Conservation (phyloP, 495 filamentous ascomycete species). For the Podospora pseudoanserina region DNA sequence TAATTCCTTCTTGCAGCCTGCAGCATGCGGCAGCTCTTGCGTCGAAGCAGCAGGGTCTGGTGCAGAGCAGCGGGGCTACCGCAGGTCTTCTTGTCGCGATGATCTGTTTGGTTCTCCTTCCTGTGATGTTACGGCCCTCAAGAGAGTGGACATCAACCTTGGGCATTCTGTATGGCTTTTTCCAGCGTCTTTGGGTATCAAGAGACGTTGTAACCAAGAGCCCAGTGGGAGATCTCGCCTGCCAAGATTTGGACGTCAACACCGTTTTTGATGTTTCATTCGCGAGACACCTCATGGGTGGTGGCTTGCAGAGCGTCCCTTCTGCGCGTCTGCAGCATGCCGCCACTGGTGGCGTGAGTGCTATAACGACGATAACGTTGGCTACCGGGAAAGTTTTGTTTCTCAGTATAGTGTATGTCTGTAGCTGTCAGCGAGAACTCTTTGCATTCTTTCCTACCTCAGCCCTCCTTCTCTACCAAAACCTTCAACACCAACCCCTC, state of each 20-base stretch:
- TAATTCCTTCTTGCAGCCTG: slow-evolving; percentile 6
- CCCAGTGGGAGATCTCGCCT: background rate
- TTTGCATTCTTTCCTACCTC: background rate
- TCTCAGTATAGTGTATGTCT: no score
- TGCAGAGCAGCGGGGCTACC: background rate
- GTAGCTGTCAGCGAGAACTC: no score
- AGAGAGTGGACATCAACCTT: background rate
- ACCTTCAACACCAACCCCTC: background rate
- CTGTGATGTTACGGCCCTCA: background rate
- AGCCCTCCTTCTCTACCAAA: background rate
- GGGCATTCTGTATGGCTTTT: background rate
- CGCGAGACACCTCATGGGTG: background rate
- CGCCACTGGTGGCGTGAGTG: background rate
- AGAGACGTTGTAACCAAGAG: background rate
- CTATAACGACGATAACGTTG: background rate
- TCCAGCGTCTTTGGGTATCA: background rate
- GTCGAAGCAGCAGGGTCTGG: background rate
- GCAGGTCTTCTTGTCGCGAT: background rate
- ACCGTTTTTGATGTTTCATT: slow-evolving; percentile 1
- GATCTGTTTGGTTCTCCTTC: background rate
- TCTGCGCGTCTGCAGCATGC: background rate
- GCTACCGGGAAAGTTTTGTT: background rate
- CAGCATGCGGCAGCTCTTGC: background rate
- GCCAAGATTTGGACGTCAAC: background rate
- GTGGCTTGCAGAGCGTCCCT: background rate